A percentile compares a stretch with the other conserved stretches of the same genome.
phyloP scores from a whole-genome alignment of 495 filamentous ascomycete genomes.

The Bombardia bombarda region DNA sequence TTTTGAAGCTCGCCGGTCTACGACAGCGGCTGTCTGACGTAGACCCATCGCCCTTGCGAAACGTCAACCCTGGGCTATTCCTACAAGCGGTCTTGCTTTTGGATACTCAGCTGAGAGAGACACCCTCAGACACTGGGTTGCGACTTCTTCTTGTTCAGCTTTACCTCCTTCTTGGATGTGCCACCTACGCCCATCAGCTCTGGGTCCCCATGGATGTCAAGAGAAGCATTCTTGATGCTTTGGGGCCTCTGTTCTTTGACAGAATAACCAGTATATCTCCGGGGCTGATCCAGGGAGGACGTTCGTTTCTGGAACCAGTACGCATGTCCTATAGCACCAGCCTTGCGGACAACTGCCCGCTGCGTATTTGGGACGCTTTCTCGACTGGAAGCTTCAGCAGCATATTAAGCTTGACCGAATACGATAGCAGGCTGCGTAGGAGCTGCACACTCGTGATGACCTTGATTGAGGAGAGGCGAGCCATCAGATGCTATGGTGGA shows the following conservation, averaged over 20 bases:
- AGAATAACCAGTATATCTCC: constrained; percentile 45
- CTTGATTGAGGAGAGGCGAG: constrained; percentile 37
- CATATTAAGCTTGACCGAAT: constrained; percentile 30
- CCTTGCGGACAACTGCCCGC: constrained; percentile 27
- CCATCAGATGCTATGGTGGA: constrained; percentile 25
- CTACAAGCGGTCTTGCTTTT: constrained; percentile 40
- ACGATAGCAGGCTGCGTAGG: constrained; percentile 24
- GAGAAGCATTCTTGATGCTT: constrained; percentile 39
- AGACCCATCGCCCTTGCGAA: constrained; percentile 19
- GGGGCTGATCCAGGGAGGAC: constrained; percentile 26
- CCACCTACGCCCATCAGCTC: constrained; percentile 30
- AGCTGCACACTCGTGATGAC: constrained; percentile 38
- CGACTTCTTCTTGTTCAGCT: constrained; percentile 38
- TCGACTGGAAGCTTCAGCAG: constrained; percentile 37
- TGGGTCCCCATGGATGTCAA: constrained; percentile 41
- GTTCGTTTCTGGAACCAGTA: constrained; percentile 25
- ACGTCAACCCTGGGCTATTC: constrained; percentile 23
- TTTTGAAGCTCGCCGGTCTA: constrained; percentile 37
- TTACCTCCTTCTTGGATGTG: constrained; percentile 37
- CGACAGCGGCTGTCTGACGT: constrained; percentile 5
- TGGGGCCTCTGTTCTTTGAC: constrained; percentile 41
- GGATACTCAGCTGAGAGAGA: constrained; percentile 31
- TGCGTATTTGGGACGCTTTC: constrained; percentile 35
- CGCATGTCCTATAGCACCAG: constrained; percentile 28
- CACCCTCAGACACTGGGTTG: constrained; percentile 29